These are phyloP conservation scores for Primulina tabacum DNA, from an alignment of 257 asterid species.

Conservation along the genomic window DNA sequence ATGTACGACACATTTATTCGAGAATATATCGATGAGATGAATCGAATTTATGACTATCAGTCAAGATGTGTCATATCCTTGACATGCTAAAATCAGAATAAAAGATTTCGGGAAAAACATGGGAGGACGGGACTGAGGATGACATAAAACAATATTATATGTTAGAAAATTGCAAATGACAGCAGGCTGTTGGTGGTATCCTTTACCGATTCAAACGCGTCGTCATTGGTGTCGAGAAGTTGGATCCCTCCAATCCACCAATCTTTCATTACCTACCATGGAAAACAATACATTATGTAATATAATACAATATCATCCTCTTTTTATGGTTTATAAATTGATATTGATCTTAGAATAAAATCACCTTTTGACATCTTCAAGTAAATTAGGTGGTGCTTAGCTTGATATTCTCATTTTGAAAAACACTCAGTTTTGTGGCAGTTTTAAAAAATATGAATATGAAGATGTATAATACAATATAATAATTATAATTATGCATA, in stretches of 20 bases:
- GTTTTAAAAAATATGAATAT: too few relatives aligned
- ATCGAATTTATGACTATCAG: too few relatives aligned
- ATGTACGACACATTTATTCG: too few relatives aligned
- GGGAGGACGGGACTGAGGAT: neutral
- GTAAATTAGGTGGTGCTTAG: neutral
- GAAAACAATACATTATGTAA: slow-evolving; percentile 35
- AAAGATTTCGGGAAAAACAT: too few relatives aligned
- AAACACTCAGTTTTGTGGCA: neutral
- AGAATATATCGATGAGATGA: too few relatives aligned
- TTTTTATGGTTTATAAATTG: too few relatives aligned
- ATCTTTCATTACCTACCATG: slow-evolving; percentile 56
- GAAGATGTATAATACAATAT: neutral
- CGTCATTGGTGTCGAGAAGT: slow-evolving; percentile 41
- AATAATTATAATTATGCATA: too few relatives aligned
- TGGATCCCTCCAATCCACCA: slow-evolving; percentile 40
- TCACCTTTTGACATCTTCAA: neutral
- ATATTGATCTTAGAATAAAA: neutral
- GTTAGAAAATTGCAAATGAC: neutral
- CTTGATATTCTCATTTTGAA: neutral
- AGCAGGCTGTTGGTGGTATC: slow-evolving; percentile 7
- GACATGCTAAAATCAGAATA: too few relatives aligned
- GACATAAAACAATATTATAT: slow-evolving; percentile 6
- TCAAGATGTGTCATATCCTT: too few relatives aligned
- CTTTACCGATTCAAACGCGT: slow-evolving; percentile 43
- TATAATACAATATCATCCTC: neutral